These are phyloP conservation scores for Pichia sp. DNA, from an alignment of 1,139 yeast species.

Conservation along the genomic window DNA sequence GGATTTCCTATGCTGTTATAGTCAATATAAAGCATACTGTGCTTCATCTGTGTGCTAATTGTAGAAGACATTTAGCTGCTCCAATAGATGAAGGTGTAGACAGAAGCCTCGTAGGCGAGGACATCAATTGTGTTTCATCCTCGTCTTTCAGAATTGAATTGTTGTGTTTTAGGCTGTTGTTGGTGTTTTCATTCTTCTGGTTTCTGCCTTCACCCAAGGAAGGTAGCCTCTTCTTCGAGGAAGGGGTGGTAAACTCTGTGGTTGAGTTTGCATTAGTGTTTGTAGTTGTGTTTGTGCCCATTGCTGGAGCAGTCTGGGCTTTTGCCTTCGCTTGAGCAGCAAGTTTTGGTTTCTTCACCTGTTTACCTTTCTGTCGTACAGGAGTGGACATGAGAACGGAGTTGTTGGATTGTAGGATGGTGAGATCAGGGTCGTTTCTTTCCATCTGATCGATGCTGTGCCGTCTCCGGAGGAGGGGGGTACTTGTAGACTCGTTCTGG, in stretches of 20 bases:
- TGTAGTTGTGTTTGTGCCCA: neutral
- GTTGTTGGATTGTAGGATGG: constrained; percentile 14
- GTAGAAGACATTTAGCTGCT: constrained; percentile 44
- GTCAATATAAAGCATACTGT: neutral
- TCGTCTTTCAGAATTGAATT: constrained; percentile 5
- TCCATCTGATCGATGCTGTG: constrained; percentile 9
- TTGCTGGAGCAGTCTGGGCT: neutral
- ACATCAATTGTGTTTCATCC: constrained; percentile 28
- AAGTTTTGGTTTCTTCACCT: constrained; percentile 2
- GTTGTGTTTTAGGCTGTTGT: neutral
- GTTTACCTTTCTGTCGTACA: constrained; percentile 5
- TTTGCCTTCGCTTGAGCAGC: neutral
- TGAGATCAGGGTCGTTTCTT: constrained; percentile 15
- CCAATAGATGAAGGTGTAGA: constrained; percentile 46
- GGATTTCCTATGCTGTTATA: neutral
- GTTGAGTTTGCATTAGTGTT: neutral
- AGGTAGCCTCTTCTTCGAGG: neutral
- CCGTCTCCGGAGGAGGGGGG: constrained; percentile 6
- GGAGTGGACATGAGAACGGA: constrained; percentile 13
- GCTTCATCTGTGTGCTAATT: constrained; percentile 34
- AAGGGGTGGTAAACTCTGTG: constrained; percentile 1
- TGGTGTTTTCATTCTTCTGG: neutral
- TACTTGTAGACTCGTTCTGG: constrained; percentile 16
- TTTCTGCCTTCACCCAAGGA: neutral
- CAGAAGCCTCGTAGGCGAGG: constrained; percentile 35